phyloP scores from a whole-genome alignment of 805 yeast genomes.

The Pichia deserticola region DNA sequence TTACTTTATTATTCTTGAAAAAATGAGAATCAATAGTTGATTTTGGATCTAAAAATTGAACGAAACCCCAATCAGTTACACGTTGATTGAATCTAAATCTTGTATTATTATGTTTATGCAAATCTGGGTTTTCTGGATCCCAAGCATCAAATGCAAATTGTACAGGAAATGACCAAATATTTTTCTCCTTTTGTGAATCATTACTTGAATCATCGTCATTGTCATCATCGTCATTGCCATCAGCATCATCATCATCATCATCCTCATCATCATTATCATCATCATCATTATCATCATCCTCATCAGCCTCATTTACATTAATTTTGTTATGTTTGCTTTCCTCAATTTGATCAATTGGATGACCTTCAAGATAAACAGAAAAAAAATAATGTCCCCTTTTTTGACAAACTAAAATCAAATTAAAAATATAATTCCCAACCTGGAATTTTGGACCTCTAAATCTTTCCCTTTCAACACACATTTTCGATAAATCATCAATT shows the following conservation, averaged over 20 bases:
- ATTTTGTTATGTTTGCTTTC: too few relatives aligned
- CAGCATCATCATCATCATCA: too few relatives aligned
- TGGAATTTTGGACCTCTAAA: conserved; percentile 36
- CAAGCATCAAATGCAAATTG: conserved; percentile 82
- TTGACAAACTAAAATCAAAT: conserved; percentile 6
- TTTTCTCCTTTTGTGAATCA: conserved; percentile 13
- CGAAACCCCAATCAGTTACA: conserved; percentile 96
- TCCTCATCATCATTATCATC: too few relatives aligned
- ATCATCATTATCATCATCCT: too few relatives aligned
- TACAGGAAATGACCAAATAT: conserved; percentile 83
- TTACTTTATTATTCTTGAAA: conserved; percentile 46
- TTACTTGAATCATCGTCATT: too few relatives aligned
- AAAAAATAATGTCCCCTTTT: conserved; percentile 33
- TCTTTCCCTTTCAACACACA: conserved; percentile 27
- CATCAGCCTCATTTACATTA: too few relatives aligned
- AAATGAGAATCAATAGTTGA: conserved; percentile 27
- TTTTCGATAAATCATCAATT: conserved; percentile 26
- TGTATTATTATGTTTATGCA: conserved; percentile 56
- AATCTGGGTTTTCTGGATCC: conserved; percentile 63
- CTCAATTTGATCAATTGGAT: conserved; percentile 29
- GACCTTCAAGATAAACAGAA: conserved; percentile 78
- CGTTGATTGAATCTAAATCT: conserved; percentile 68
- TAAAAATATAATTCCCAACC: conserved; percentile 39
- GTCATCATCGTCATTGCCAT: too few relatives aligned
- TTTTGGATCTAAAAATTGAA: conserved; percentile 58